Base-by-base conservation (phyloP, 768 basidiomycete genomes). In the Podaxis rugospora region DNA sequence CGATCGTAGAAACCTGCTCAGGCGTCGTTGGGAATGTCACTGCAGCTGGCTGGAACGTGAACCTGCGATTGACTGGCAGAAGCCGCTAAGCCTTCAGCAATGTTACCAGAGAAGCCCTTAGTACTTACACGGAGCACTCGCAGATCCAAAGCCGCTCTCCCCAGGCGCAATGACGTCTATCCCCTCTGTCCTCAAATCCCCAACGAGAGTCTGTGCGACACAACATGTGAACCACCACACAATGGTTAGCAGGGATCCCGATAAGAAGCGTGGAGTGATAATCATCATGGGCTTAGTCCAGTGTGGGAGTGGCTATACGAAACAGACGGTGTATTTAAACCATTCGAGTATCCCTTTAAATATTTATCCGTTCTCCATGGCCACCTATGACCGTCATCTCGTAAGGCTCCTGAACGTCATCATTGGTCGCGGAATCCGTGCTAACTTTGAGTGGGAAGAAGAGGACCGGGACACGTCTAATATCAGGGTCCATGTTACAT, bases 61-160 rank as follows among this genome's bases (percentile, higher is more conserved):
- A 74, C 16, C 74, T 65, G 10, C 55, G 59, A 44, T 76, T 76
- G 63, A 69, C 73, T 74, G 42, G 40, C 0, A 46, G 56, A 4
- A 16, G 5, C 25, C 11, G 1, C 2, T 42, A 46, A 40, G 47
- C 11, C 40, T 57, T 36, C 16, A 27, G 52, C 37, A 1, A 11
- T 3, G 4, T 6, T 14, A 1, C 9, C 7, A 10, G 11, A 13
- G 25, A 9, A 52, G 21, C 13, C 16, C 7, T 46, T 28, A 32
- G 32, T 21, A 61, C 69, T 39, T 56, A 72, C 72, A 73, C 4
- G 71, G 66, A 39, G 64, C 55, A 23, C 69, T 71, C 3, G 68
- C 69, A 14, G 36, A 61, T 0, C 61, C 10, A 63, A 66, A 73
- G 16, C 60, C 65, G 1, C 59, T 47, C 36, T 66, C 64, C 23